Conservation (phyloP, 345 rosid genomes). For the Pelargonium nanum region DNA sequence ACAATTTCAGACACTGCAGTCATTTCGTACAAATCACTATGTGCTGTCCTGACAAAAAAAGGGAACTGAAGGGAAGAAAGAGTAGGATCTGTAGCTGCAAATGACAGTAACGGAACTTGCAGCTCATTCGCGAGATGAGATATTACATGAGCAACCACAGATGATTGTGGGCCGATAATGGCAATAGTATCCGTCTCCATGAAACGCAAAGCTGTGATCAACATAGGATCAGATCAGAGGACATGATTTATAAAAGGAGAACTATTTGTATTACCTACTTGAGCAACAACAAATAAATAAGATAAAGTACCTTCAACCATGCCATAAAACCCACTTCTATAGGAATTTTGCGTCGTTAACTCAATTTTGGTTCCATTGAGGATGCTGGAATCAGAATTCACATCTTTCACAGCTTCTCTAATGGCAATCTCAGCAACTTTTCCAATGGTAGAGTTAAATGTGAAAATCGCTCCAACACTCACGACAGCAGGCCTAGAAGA, state of each 20-base stretch:
- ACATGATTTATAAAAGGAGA: neutral
- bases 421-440: slow-evolving; percentile 82
- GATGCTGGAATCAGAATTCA: slow-evolving; percentile 54
- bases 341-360: slow-evolving; percentile 40
- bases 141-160: slow-evolving; percentile 64
- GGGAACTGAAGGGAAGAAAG: slow-evolving; percentile 79
- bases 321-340: slow-evolving; percentile 82
- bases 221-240: no score
- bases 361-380: slow-evolving; percentile 47
- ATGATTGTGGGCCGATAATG: slow-evolving; percentile 81
- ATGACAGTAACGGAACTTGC: slow-evolving; percentile 68
- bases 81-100: slow-evolving; percentile 87
- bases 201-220: slow-evolving; percentile 56
- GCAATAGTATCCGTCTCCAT: slow-evolving; percentile 77
- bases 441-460: slow-evolving; percentile 57
- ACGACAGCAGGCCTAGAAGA: slow-evolving; percentile 57
- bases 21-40: slow-evolving; percentile 76
- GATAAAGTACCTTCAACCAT: slow-evolving; percentile 67
- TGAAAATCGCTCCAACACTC: slow-evolving; percentile 62
- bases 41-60: slow-evolving; percentile 67
- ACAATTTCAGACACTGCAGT: slow-evolving; percentile 70
- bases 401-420: slow-evolving; percentile 79
- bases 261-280: slow-evolving; percentile 4
- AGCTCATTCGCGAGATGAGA: slow-evolving; percentile 71
- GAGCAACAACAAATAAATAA: slow-evolving; percentile 6